Percentiles rank a stretch among this genome's conserved stretches.
Conservation (phyloP, 306 rosid genomes). For the Malus sieversii region DNA sequence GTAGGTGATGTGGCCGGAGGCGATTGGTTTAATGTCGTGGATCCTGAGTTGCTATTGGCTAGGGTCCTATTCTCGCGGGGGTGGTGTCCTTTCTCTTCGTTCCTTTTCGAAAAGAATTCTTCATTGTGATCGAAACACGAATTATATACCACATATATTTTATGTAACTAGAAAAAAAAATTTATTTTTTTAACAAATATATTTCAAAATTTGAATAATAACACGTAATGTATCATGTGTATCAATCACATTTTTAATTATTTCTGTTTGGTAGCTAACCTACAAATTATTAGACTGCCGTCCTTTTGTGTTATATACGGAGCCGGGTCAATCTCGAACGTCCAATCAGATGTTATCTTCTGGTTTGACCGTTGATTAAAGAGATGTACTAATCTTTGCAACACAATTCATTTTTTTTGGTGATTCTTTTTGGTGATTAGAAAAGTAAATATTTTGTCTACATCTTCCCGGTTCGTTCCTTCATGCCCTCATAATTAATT, state of each 20-base stretch:
- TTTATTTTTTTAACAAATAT: too few species aligned
- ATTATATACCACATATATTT: accelerated
- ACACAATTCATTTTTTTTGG: neutral
- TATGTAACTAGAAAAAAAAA: accelerated
- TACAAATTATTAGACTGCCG: neutral
- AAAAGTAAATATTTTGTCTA: too few species aligned
- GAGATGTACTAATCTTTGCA: neutral
- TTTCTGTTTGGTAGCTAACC: neutral
- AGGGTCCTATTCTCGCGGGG: neutral
- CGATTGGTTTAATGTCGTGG: neutral
- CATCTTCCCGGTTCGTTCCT: neutral
- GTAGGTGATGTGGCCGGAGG: neutral
- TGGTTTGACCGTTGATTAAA: neutral
- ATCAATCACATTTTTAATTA: accelerated
- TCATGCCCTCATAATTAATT: neutral
- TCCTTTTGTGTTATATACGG: neutral
- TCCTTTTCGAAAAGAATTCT: neutral
- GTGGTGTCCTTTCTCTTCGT: neutral
- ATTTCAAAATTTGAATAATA: accelerated
- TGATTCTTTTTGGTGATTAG: too few species aligned
- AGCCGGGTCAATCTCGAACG: neutral
- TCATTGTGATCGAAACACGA: accelerated
- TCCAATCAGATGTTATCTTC: neutral
- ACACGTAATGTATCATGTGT: accelerated
- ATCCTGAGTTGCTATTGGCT: neutral